Conservation (phyloP, 2,329 filamentous ascomycete genomes). For the Fusarium pseudograminearum region DNA sequence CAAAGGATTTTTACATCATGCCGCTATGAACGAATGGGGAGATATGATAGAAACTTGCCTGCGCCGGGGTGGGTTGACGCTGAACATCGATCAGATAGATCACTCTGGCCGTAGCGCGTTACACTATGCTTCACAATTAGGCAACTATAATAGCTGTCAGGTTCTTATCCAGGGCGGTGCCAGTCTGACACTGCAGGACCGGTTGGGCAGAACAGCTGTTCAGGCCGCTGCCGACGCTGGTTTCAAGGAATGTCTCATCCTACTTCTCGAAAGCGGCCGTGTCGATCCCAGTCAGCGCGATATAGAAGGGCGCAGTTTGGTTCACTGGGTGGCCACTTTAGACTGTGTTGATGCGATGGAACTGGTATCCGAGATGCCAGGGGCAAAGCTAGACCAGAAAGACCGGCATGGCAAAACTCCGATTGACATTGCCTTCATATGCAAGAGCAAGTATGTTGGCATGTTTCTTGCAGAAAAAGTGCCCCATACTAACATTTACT, state of each 20-base stretch:
- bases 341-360: background rate
- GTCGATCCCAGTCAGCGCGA: background rate
- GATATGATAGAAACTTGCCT: background rate
- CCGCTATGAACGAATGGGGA: background rate
- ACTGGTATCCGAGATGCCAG: background rate
- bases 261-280: background rate
- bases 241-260: background rate
- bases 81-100: background rate
- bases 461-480: background rate
- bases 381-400: background rate
- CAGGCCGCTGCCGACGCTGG: background rate
- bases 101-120: background rate
- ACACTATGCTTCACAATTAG: background rate
- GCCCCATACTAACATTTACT: background rate
- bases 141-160: background rate
- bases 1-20: background rate
- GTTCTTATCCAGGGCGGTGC: background rate
- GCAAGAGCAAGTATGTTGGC: background rate
- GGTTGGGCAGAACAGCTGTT: background rate
- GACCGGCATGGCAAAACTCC: background rate
- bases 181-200: background rate
- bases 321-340: background rate
- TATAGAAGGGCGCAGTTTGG: background rate
- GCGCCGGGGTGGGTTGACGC: rapidly evolving
- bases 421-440: background rate